Evolutionary conservation across 2,329 filamentous ascomycete genomes (phyloP), one percentile per base, ranked within the genome.

Genomic region (Neonectria ditissima): DNA sequence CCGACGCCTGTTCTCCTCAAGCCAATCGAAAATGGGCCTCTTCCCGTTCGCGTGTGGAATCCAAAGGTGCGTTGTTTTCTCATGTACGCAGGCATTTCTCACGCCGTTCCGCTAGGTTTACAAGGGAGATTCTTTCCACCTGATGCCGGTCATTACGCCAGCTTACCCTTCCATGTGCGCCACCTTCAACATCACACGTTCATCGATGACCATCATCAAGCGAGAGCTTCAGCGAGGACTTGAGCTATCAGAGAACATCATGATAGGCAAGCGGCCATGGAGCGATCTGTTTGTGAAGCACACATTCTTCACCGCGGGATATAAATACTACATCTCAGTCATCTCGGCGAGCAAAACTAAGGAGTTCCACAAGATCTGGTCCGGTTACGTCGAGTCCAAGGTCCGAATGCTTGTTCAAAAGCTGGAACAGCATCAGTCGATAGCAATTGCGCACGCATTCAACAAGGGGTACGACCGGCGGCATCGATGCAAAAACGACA

Each of bases 71-170:
- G 48, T 67, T 26, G n/a, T 11, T 20, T 22, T 10, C 11, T 4
- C 22, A 7, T 24, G 45, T n/a, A 18, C 10, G 1, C 26, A 8
- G 34, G 9, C 14, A n/a, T 30, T 18, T 20, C 53, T 41, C 11
- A 28, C 39, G 4, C 30, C 20, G 58, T 55, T 59, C 53, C 65
- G 9, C 50, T 72, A 92, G 86, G 83, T 94, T 30, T 97, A 97
- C 77, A 89, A 89, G 65, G 87, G 88, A 58, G 96, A 98, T 78
- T 87, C 88, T 45, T 92, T 89, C 69, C 95, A 98, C 78, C 83
- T 97, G 55, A 99, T 99, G 96, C 96, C 96, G 28, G 93, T 99
- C 78, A 98, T 99, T 74, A 99, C 96, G 1, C 96, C 96, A 1
- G 94, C 96, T 1, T 98, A 97, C 77, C 96, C 96, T 3, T 97